Evolutionary conservation across 306 rosid species (phyloP), one percentile per base, ranked within the genome.

Genomic region (Urtica urens): DNA sequence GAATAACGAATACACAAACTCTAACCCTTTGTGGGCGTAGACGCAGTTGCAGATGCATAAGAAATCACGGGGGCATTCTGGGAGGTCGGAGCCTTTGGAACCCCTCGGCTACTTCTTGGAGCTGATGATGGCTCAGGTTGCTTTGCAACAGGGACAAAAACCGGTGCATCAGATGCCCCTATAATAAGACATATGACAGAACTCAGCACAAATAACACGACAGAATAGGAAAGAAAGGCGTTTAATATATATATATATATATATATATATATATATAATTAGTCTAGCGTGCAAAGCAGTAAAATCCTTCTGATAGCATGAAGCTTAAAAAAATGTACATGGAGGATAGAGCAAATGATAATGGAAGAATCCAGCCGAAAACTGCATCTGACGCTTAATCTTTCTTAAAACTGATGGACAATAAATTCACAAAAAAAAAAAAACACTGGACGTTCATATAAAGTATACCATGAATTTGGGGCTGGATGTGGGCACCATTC

Each of bases 81-180:
- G 53, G 93, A 63, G 66, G 94, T 66, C 49, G 93, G 88, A 69
- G 69, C 83, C 52, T 78, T 85, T 0, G 79, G 78, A 73, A 75
- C 82, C 66, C 59, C 58, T 70, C 75, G 57, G 43, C 64, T 13
- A 60, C 80, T 72, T 71, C 76, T 76, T 49, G 63, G 96, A 15
- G 79, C 17, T 35, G 70, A 60, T 33, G 77, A 48, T 23, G 77
- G 44, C 42, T 85, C 92, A 42, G 78, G 22, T 51, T 82, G 64
- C 71, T 70, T 74, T 78, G 66, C 57, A 67, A 59, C 72, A 62
- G 93, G 48, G 60, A 27, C 61, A 58, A 82, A 22, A 63, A 55
- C 63, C 3, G 63, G 66, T 3, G 71, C 57, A 72, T 86, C 80
- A 25, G 76, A 35, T 38, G 46, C 70, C 63, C 80, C 96, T 92